Evolutionary conservation across 2,329 filamentous ascomycete genomes (phyloP).

Genomic region (Orbilia quercus): DNA sequence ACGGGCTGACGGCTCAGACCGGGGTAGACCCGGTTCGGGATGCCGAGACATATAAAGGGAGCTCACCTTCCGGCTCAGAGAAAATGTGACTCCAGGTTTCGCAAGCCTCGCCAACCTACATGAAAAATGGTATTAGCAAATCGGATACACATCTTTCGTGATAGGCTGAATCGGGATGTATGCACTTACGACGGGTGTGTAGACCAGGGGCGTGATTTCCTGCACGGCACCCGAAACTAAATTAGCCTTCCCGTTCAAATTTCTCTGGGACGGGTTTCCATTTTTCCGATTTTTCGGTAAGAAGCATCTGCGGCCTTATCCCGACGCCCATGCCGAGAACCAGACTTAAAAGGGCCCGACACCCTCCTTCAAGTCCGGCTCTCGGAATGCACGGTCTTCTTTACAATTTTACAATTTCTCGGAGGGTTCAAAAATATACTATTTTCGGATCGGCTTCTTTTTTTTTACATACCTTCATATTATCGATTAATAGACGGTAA

Average conservation of each 20-base stretch:
- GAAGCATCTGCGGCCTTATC: conserved; percentile 52
- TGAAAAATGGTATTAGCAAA: conserved; percentile 31
- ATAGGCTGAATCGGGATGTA: conserved; percentile 56
- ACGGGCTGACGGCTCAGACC: conserved; percentile 17
- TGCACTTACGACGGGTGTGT: conserved; percentile 76
- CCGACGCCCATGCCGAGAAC: conserved; percentile 54
- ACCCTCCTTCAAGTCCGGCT: conserved; percentile 21
- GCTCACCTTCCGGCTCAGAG: conserved; percentile 83
- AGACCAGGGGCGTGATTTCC: conserved; percentile 84
- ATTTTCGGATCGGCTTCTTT: conserved; percentile 18
- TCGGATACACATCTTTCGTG: conserved; percentile 22
- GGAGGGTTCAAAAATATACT: conserved; percentile 1
- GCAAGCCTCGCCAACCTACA: conserved; percentile 84
- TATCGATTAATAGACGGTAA: conserved; percentile 82
- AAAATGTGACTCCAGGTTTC: conserved; percentile 95
- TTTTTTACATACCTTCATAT: conserved; percentile 68
- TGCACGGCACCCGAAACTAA: conserved; percentile 62
- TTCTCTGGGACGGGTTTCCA: conserved; percentile 34
- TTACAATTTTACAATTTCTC: conserved; percentile 7
- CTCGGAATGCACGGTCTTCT: conserved; percentile 33
- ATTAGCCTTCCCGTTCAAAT: conserved; percentile 54
- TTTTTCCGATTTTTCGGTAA: conserved; percentile 55
- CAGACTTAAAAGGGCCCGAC: conserved; percentile 52
- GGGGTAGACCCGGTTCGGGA: conserved; percentile 31
- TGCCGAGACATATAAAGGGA: conserved; percentile 42